Base-by-base conservation (phyloP, 192 early-diverging fungal genomes). In the Coemansia sp. region DNA sequence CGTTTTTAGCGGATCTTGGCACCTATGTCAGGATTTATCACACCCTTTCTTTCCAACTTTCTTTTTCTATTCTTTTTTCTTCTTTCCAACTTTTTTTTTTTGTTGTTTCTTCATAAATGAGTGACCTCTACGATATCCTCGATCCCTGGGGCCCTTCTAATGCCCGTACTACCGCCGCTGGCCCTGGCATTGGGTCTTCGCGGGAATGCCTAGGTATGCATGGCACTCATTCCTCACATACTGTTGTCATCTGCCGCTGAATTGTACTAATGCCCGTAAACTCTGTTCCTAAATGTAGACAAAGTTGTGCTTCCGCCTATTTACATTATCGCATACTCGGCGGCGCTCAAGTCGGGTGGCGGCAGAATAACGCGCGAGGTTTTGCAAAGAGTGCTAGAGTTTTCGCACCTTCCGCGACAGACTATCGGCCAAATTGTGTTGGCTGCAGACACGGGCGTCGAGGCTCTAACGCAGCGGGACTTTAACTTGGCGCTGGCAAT, bases 401-500 rank as follows among this genome's bases (percentile, higher is more conserved):
- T 64, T 39, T 74, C 80, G 11, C 62, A 62, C 2, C 74, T 82
- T 44, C 80, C 80, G 16, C 74, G 80, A 8, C 74, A 82, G 34
- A 60, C 66, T 16, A 62, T 67, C 37, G 73, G 75, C 22, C 75
- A 74, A 47, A 74, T 82, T 35, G 45, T 74, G 15, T 27, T 82
- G 68, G 59, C 71, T 1, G 80, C 80, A 1, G 80, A 82, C 27
- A 67, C 69, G 1, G 75, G 80, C 8, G 39, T 65, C 1, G 64
- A 52, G 32, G 38, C 59, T 24, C 62, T 82, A 18, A 71, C 83
- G 75, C 65, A 86, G 84, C 67, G 69, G 47, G 92, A 91, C 74
- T 91, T 90, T 71, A 89, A 89, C 50, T 76, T 88, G 58, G 87
- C 88, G 5, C 71, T 93, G 43, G 90, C 90, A 8, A 79, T 93